Evolutionary conservation across 495 filamentous ascomycete species (phyloP), one percentile per base, ranked within the genome.

Genomic region (Xeromyces bisporus): DNA sequence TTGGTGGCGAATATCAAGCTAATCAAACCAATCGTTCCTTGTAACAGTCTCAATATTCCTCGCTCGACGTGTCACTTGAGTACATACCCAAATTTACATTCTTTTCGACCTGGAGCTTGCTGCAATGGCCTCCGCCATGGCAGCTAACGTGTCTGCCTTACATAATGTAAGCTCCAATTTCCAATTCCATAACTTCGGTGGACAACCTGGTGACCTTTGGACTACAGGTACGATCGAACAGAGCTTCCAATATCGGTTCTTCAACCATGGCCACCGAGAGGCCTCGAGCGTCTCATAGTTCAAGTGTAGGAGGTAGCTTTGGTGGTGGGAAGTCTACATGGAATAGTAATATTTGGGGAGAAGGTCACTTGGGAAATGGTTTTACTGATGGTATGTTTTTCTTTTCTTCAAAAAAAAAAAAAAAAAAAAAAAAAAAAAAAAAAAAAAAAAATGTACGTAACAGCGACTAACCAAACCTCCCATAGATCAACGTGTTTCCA

Each of bases 291-390:
- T 40, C 46, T n/a, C 53, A 61, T 34, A 46, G 30, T 32, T 34
- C 48, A 17, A 46, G 44, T 28, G 50, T 66, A 44, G 47, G 59
- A 29, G 56, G 55, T 21, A 47, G 59, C 20, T 62, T 68, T 46
- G 47, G 56, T 24, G 53, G 45, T 48, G 47, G 55, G 31, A 62
- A 58, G 24, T 41, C 55, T 12, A 66, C 63, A 53, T 72, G 70
- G 56, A 64, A 54, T 13, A 58, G 46, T 39, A 69, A 57, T 20
- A 78, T 81, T 13, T 82, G 75, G 75, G 60, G 65, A 23, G 70
- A 59, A 43, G 51, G 45, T 24, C 51, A 58, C 25, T 62, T 73
- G 29, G 56, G 64, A 34, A 56, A 53, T 42, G 58, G 55, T 15
- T 67, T 76, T 28, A 50, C 45, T 15, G 56, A 62, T 38, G 50